Percentiles rank a stretch among this genome's conserved stretches.
Conservation (phyloP, 176 grass and related monocot genomes). For the Zea luxurians region DNA sequence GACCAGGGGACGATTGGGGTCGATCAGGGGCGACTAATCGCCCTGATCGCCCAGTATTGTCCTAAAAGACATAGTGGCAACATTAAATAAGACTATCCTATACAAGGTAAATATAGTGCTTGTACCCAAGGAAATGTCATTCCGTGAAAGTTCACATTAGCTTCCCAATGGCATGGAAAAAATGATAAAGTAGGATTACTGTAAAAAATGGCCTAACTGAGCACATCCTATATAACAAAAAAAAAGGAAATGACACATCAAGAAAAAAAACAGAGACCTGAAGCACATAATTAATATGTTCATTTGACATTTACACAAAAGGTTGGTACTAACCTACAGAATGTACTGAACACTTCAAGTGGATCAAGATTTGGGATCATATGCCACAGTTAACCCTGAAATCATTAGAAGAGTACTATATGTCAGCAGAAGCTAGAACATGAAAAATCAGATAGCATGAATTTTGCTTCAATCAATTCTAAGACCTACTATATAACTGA, state of each 20-base stretch:
- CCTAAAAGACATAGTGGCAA: slow-evolving; percentile 4
- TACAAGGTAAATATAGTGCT: neutral
- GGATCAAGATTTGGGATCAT: slow-evolving; percentile 1
- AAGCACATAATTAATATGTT: slow-evolving; percentile 3
- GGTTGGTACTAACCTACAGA: slow-evolving; percentile 42
- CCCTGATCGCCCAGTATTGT: too few relatives aligned
- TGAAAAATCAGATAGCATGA: neutral
- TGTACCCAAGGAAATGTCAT: neutral
- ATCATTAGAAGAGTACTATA: slow-evolving; percentile 21
- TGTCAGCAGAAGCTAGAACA: slow-evolving; percentile 3
- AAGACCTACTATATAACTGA: neutral
- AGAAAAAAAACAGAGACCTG: neutral
- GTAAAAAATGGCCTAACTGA: neutral
- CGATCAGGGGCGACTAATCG: too few relatives aligned
- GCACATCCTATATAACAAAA: slow-evolving; percentile 12
- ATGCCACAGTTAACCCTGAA: slow-evolving; percentile 37
- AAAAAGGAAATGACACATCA: neutral
- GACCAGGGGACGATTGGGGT: too few relatives aligned
- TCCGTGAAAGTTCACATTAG: slow-evolving; percentile 10
- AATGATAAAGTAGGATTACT: neutral
- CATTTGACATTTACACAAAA: slow-evolving; percentile 23
- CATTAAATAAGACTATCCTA: neutral
- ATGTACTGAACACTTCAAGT: slow-evolving; percentile 23
- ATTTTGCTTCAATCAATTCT: neutral
- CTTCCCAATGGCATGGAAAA: neutral